Evolutionary conservation across 148 eudicot genomes (phyloP), one percentile per base, ranked within the genome.

Genomic region (Salicornia ramosissima): DNA sequence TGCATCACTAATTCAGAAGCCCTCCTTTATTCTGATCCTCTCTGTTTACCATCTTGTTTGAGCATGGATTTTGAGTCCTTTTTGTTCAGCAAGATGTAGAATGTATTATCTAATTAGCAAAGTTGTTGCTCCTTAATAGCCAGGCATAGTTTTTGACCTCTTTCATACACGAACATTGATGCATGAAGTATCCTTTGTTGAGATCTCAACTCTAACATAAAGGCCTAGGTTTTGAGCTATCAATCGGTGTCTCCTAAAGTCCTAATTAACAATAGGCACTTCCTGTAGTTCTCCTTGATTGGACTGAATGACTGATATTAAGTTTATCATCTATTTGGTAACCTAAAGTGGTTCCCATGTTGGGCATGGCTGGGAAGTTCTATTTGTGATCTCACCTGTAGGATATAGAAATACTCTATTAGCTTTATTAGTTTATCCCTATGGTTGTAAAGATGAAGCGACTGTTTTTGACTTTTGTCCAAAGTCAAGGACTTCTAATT

Each of bases 401-500:
- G 6, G 13, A 61, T n/a, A 47, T 47, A 61, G 10, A 10, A 40
- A n/a, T 34, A 47, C 46, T 58, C 47, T 36, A 8, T 39, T 21
- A 39, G 28, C 46, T 28, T 61, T 61, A 58, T 22, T 40, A n/a
- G n/a, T n/a, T n/a, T n/a, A n/a, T n/a, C n/a, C 21, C 65, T 36
- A 34, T 19, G 39, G 47, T 36, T 61, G 46, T 61, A 61, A 11
- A 36, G 5, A 10, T n/a, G n/a, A n/a, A n/a, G n/a, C n/a, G n/a
- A n/a, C n/a, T n/a, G n/a, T n/a, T n/a, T n/a, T n/a, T n/a, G 7
- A 28, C n/a, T 29, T 57, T 57, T 45, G 65, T 61, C 65, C 47
- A 34, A 36, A 60, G 9, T 25, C 13, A 34, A 2, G 45, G 26
- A 36, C 25, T 5, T 21, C 33, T 22, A 22, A 42, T 3, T 42